Conservation (phyloP, 495 filamentous ascomycete species). For the Neurospora sp. region DNA sequence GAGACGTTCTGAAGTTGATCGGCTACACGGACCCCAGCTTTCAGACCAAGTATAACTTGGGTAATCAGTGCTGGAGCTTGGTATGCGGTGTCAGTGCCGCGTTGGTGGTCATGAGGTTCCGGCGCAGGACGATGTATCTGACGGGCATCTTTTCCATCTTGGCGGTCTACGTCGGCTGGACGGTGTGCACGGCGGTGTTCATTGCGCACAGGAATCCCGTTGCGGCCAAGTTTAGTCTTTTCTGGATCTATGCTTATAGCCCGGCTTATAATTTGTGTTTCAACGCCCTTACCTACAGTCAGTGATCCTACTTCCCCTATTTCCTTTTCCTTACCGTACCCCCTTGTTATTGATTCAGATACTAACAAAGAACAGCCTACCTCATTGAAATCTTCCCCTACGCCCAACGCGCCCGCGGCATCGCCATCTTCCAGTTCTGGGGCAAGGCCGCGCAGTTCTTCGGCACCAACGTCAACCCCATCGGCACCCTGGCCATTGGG, state of each 20-base stretch:
- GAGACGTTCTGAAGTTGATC: constrained; percentile 39
- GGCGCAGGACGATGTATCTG: constrained; percentile 51
- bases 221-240: constrained; percentile 36
- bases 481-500: constrained; percentile 46
- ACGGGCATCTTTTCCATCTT: constrained; percentile 44
- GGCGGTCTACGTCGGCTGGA: constrained; percentile 51
- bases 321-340: neutral
- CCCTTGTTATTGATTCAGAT: neutral
- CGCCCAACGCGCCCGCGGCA: constrained; percentile 49
- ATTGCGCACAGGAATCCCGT: constrained; percentile 24
- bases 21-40: constrained; percentile 41
- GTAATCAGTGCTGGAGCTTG: constrained; percentile 48
- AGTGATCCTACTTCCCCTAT: constrained; percentile 4
- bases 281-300: constrained; percentile 59
- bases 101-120: constrained; percentile 44
- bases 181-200: constrained; percentile 41
- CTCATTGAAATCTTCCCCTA: constrained; percentile 57
- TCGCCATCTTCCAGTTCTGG: constrained; percentile 57
- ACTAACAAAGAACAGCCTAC: constrained; percentile 34
- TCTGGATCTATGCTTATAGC: constrained; percentile 57
- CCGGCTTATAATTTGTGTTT: constrained; percentile 57
- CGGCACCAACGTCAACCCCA: constrained; percentile 54
- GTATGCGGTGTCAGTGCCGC: constrained; percentile 45
- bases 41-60: constrained; percentile 49
- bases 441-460: constrained; percentile 38